Conservation (phyloP, 371 early-diverging fungal genomes). For the Lichtheimia corymbifera region DNA sequence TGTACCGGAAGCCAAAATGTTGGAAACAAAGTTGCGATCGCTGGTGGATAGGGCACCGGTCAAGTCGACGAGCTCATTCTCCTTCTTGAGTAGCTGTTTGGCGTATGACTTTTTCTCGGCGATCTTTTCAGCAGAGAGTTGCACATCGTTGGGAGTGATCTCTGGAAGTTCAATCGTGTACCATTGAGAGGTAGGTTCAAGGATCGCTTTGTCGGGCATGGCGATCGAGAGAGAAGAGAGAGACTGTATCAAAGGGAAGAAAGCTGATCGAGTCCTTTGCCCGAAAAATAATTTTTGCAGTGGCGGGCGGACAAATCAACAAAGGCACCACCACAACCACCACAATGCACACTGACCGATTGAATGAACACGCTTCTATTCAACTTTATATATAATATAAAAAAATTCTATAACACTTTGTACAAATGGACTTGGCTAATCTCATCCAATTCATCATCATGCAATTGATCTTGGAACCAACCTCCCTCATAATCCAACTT, state of each 20-base stretch:
- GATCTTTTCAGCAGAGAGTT: conserved; percentile 39
- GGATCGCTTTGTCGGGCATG: background rate
- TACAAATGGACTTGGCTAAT: conserved; percentile 64
- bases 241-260: background rate
- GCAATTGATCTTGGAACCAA: conserved; percentile 41
- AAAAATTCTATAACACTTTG: conserved; percentile 45
- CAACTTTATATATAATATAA: conserved; percentile 3
- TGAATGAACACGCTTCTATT: background rate
- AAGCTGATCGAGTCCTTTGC: too few relatives aligned
- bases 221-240: background rate
- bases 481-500: conserved; percentile 45
- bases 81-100: conserved; percentile 63
- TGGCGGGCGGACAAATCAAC: background rate
- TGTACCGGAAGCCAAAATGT: conserved; percentile 90
- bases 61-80: conserved; percentile 69
- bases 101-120: conserved; percentile 60
- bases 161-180: conserved; percentile 39
- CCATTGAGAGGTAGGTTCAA: conserved; percentile 59
- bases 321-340: background rate
- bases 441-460: conserved; percentile 59
- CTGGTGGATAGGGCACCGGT: conserved; percentile 62
- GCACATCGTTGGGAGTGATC: conserved; percentile 24
- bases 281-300: background rate
- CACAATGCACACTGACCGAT: too few relatives aligned
- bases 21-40: conserved; percentile 84